phyloP scores from a whole-genome alignment of 208 protist species.

The Lotmaria passim region DNA sequence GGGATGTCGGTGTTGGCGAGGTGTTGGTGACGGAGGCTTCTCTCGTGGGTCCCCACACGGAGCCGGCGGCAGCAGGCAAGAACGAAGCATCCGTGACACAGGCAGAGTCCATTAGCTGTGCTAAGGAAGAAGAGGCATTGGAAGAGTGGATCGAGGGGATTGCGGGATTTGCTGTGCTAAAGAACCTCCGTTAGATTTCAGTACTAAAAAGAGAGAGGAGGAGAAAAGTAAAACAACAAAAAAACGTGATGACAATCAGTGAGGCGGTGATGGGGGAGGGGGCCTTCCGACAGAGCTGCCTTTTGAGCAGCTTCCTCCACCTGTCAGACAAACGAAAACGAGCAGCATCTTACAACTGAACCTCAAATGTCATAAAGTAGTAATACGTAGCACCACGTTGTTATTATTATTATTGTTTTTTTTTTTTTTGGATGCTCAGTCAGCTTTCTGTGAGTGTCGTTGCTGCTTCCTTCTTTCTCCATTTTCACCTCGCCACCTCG shows the following conservation, averaged over 20 bases:
- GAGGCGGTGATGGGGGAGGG: no score
- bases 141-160: slow-evolving; percentile 46
- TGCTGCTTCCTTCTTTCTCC: no score
- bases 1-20: slow-evolving; percentile 60
- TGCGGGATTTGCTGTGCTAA: slow-evolving; percentile 14
- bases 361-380: no score
- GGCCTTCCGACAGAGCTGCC: no score
- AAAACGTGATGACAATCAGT: background rate
- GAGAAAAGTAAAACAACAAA: background rate
- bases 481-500: no score
- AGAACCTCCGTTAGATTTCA: slow-evolving; percentile 4
- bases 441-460: no score
- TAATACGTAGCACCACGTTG: no score
- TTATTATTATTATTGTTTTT: no score
- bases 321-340: no score
- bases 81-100: background rate
- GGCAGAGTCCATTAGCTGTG: slow-evolving; percentile 1
- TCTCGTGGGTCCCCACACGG: slow-evolving; percentile 18
- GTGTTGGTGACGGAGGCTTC: slow-evolving; percentile 63
- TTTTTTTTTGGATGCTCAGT: no score
- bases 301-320: no score
- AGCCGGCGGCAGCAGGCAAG: slow-evolving; percentile 1
- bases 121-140: slow-evolving; percentile 29
- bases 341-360: no score
- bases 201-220: background rate